Percentiles rank a stretch among this genome's conserved stretches.
phyloP scores from a whole-genome alignment of 148 eudicot genomes.

The Beta vulgaris region DNA sequence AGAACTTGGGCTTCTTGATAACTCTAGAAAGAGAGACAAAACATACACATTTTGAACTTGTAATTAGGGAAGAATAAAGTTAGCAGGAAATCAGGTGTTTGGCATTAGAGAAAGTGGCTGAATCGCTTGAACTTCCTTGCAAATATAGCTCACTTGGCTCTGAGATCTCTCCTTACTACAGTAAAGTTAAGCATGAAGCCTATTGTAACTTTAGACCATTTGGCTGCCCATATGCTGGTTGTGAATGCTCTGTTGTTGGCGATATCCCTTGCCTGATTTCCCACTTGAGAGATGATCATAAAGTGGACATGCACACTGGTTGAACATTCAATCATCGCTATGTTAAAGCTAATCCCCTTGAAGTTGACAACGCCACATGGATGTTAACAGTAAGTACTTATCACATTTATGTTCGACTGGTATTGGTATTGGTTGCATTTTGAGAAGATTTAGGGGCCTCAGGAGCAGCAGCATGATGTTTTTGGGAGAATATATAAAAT shows the following conservation, averaged over 20 bases:
- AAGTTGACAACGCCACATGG: constrained; percentile 43
- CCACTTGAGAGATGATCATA: constrained; percentile 38
- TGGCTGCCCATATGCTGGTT: constrained; percentile 39
- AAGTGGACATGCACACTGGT: constrained; percentile 41
- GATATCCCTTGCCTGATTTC: constrained; percentile 36
- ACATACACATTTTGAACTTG: constrained; percentile 1
- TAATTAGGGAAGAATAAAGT: background rate
- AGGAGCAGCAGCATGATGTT: too few species aligned
- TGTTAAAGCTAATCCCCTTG: constrained; percentile 37
- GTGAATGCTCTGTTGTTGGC: constrained; percentile 36
- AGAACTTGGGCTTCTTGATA: background rate
- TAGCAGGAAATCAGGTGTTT: constrained; percentile 33
- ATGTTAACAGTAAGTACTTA: constrained; percentile 34
- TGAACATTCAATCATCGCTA: constrained; percentile 42
- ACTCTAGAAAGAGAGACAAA: constrained; percentile 2
- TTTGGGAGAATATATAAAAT: background rate
- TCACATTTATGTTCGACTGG: background rate
- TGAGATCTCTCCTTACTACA: constrained; percentile 33
- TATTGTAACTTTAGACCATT: constrained; percentile 33
- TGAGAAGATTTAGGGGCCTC: background rate
- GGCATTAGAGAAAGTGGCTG: constrained; percentile 38
- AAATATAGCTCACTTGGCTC: constrained; percentile 32
- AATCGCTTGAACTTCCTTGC: constrained; percentile 41
- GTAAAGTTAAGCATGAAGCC: constrained; percentile 38
- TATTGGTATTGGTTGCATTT: constrained; percentile 4